Evolutionary conservation across 768 basidiomycete genomes (phyloP).

Genomic region (Leccinum ochraceum): DNA sequence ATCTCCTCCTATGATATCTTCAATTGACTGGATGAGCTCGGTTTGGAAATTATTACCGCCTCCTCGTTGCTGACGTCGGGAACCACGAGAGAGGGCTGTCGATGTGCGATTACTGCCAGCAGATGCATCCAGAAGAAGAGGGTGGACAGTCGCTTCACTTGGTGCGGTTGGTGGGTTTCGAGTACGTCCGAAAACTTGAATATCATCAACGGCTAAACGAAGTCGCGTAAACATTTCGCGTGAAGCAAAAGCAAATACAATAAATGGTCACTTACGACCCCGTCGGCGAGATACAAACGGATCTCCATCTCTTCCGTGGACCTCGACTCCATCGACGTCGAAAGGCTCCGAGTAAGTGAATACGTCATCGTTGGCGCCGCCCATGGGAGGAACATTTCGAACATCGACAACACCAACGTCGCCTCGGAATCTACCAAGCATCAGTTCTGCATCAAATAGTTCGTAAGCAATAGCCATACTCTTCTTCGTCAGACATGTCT

Average conservation of each 20-base stretch:
- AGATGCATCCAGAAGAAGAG: slow-evolving; percentile 71
- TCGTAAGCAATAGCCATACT: slow-evolving; percentile 40
- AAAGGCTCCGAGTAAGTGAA: slow-evolving; percentile 58
- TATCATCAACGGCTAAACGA: slow-evolving; percentile 49
- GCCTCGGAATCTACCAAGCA: slow-evolving; percentile 37
- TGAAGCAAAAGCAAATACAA: background rate
- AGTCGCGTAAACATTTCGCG: slow-evolving; percentile 1
- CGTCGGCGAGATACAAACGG: slow-evolving; percentile 56
- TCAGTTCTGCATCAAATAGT: slow-evolving; percentile 16
- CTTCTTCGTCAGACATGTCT: slow-evolving; percentile 69
- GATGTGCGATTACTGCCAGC: slow-evolving; percentile 44
- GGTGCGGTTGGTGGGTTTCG: slow-evolving; percentile 51
- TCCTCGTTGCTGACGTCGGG: slow-evolving; percentile 60
- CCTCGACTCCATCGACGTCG: slow-evolving; percentile 44
- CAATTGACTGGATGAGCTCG: slow-evolving; percentile 74
- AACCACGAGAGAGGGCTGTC: slow-evolving; percentile 44
- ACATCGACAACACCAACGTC: slow-evolving; percentile 42
- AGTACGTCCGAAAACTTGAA: slow-evolving; percentile 64
- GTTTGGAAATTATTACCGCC: slow-evolving; percentile 46
- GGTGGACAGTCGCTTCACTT: slow-evolving; percentile 78
- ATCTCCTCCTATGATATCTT: slow-evolving; percentile 78
- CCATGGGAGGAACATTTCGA: slow-evolving; percentile 32
- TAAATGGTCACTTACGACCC: slow-evolving; percentile 30
- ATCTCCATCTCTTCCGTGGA: slow-evolving; percentile 43
- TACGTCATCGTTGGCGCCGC: slow-evolving; percentile 44